Conservation (phyloP, 805 yeast species). For the Saccharomycodes ludwigii region DNA sequence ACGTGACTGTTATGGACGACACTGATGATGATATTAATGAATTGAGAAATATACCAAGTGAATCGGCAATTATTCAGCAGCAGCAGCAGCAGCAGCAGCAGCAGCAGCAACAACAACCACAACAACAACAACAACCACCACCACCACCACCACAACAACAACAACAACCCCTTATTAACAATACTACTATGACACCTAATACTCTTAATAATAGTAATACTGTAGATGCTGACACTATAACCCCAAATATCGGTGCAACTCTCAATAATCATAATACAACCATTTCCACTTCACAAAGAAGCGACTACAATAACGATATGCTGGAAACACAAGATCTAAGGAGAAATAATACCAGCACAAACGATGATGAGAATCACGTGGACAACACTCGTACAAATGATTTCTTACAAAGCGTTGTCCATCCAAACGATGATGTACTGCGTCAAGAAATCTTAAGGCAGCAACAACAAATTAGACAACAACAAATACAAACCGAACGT, state of each 20-base stretch:
- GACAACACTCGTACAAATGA: conserved; percentile 15
- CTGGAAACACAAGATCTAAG: background rate
- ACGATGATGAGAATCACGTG: conserved; percentile 24
- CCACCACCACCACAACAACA: background rate
- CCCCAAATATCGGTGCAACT: too few species aligned
- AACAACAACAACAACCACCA: background rate
- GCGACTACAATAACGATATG: too few species aligned
- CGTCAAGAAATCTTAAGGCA: conserved; percentile 22
- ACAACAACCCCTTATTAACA: too few species aligned
- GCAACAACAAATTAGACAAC: conserved; percentile 21
- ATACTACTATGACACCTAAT: too few species aligned
- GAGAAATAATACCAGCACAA: conserved; percentile 14
- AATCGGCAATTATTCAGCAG: conserved; percentile 27
- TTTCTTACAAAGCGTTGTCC: conserved; percentile 12
- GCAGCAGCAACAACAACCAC: conserved; percentile 3
- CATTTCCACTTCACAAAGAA: too few species aligned
- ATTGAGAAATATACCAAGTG: conserved; percentile 14
- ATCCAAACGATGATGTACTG: conserved; percentile 25
- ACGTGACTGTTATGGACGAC: background rate
- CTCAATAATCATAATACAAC: conserved; percentile 9
- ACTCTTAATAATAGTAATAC: too few species aligned
- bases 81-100: conserved; percentile 26
- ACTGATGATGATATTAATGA: background rate
- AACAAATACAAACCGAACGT: conserved; percentile 19
- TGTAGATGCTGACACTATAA: too few species aligned